These are phyloP conservation scores for Saturnispora gosingensis DNA, from an alignment of 805 yeast genomes.

Conservation along the genomic window DNA sequence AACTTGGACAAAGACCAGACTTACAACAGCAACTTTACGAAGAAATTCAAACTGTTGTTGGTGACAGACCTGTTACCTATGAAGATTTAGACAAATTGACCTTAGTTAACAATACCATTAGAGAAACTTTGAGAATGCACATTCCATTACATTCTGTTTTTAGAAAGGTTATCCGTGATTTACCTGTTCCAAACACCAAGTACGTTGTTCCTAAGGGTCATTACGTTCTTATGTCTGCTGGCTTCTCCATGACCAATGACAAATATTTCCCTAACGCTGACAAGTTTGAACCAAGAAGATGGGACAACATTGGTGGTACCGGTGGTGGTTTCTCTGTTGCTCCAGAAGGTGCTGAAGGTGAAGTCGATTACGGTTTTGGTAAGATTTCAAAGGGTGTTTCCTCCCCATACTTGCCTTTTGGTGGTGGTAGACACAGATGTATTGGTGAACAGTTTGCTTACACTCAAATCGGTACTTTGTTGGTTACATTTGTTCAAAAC, in stretches of 20 bases:
- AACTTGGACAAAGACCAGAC: conserved; percentile 79
- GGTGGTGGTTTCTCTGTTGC: conserved; percentile 20
- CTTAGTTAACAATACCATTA: conserved; percentile 70
- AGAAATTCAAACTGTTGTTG: conserved; percentile 61
- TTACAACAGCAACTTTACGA: conserved; percentile 71
- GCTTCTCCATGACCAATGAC: conserved; percentile 73
- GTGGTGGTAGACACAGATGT: conserved; percentile 99
- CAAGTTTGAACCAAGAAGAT: conserved; percentile 77
- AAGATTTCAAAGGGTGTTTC: conserved; percentile 91
- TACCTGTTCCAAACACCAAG: conserved; percentile 69
- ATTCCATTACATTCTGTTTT: conserved; percentile 94
- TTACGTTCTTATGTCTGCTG: conserved; percentile 88
- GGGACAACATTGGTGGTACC: conserved; percentile 40
- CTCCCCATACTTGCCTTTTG: conserved; percentile 94
- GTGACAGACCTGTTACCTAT: conserved; percentile 59
- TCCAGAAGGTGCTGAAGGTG: conserved; percentile 28
- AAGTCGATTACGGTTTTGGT: conserved; percentile 93
- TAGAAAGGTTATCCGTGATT: conserved; percentile 75
- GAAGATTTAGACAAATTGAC: conserved; percentile 80
- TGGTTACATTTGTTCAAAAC: conserved; percentile 65
- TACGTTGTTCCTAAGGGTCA: conserved; percentile 85
- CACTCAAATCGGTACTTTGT: conserved; percentile 80
- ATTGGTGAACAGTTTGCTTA: conserved; percentile 98
- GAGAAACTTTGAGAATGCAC: conserved; percentile 92
- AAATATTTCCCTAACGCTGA: conserved; percentile 70